Conservation (phyloP, 2,329 filamentous ascomycete species). For the Phaeosphaeriaceae sp. region DNA sequence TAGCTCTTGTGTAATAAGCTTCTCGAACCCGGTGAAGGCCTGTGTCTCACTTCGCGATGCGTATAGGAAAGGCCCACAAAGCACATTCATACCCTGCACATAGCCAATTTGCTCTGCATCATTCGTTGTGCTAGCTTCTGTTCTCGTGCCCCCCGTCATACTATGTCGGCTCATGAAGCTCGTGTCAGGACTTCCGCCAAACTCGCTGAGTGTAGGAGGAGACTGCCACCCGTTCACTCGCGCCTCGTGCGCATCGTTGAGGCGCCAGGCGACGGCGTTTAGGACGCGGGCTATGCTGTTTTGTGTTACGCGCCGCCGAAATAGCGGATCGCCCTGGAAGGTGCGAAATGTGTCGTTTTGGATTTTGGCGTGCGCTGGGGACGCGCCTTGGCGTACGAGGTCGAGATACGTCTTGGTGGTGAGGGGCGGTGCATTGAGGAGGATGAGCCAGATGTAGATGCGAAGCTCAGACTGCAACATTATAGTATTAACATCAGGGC, state of each 20-base stretch:
- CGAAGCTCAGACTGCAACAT: slow-evolving; percentile 77
- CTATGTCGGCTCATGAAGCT: slow-evolving; percentile 43
- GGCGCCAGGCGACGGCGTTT: slow-evolving; percentile 92
- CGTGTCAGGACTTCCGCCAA: slow-evolving; percentile 57
- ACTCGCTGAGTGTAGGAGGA: slow-evolving; percentile 56
- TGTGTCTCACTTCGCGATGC: slow-evolving; percentile 93
- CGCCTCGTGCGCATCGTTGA: slow-evolving; percentile 78
- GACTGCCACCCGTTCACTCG: slow-evolving; percentile 59
- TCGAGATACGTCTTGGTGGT: slow-evolving; percentile 87
- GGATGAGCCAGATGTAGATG: slow-evolving; percentile 95
- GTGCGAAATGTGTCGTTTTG: slow-evolving; percentile 98
- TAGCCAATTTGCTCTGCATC: slow-evolving; percentile 79
- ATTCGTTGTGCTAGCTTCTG: slow-evolving; percentile 42
- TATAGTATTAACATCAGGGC: slow-evolving; percentile 3
- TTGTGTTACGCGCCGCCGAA: slow-evolving; percentile 92
- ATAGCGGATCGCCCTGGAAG: slow-evolving; percentile 94
- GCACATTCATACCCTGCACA: slow-evolving; percentile 98
- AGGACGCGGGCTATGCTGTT: slow-evolving; percentile 92
- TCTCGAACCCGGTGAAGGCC: slow-evolving; percentile 89
- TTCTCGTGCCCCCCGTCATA: slow-evolving; percentile 33
- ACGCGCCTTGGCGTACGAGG: slow-evolving; percentile 90
- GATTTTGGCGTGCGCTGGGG: slow-evolving; percentile 95
- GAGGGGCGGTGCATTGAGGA: slow-evolving; percentile 85
- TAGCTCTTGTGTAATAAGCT: slow-evolving; percentile 84
- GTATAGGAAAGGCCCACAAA: slow-evolving; percentile 94